A percentile compares a stretch with the other conserved stretches of the same genome.
These are phyloP conservation scores for Alliaria petiolata DNA, from an alignment of 345 rosid genomes.

Conservation along the genomic window DNA sequence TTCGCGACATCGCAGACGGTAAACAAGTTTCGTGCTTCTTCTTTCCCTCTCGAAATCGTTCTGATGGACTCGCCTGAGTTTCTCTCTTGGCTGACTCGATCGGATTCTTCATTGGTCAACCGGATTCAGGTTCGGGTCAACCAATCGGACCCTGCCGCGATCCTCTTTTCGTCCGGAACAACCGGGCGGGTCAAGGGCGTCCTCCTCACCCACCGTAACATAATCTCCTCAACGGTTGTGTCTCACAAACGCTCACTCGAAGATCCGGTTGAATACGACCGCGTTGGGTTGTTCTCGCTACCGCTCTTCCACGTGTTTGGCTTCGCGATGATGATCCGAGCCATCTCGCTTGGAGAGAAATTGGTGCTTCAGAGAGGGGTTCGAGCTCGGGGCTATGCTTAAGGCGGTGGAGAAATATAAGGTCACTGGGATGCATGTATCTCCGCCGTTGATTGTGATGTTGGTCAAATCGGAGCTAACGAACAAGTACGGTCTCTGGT, in stretches of 20 bases:
- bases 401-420: slow-evolving; percentile 55
- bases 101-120: background rate
- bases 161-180: slow-evolving; percentile 81
- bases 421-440: slow-evolving; percentile 63
- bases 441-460: slow-evolving; percentile 77
- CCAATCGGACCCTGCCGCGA: slow-evolving; percentile 69
- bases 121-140: slow-evolving; percentile 28
- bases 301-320: slow-evolving; percentile 60
- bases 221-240: slow-evolving; percentile 60
- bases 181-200: slow-evolving; percentile 79
- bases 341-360: slow-evolving; percentile 40
- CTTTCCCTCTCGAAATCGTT: slow-evolving; percentile 41
- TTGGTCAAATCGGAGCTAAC: slow-evolving; percentile 65
- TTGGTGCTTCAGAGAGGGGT: slow-evolving; percentile 46
- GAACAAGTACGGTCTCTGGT: slow-evolving; percentile 54
- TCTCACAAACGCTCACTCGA: slow-evolving; percentile 15
- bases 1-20: slow-evolving; percentile 57
- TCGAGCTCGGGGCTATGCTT: slow-evolving; percentile 50
- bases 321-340: slow-evolving; percentile 39
- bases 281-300: slow-evolving; percentile 45
- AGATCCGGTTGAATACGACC: slow-evolving; percentile 31
- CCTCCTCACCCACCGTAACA: slow-evolving; percentile 58
- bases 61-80: slow-evolving; percentile 78
- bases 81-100: slow-evolving; percentile 37
- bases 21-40: slow-evolving; percentile 31